A percentile compares a stretch with the other conserved stretches of the same genome.
Evolutionary conservation across 768 basidiomycete genomes (phyloP).

Genomic region (Russula brevipes): DNA sequence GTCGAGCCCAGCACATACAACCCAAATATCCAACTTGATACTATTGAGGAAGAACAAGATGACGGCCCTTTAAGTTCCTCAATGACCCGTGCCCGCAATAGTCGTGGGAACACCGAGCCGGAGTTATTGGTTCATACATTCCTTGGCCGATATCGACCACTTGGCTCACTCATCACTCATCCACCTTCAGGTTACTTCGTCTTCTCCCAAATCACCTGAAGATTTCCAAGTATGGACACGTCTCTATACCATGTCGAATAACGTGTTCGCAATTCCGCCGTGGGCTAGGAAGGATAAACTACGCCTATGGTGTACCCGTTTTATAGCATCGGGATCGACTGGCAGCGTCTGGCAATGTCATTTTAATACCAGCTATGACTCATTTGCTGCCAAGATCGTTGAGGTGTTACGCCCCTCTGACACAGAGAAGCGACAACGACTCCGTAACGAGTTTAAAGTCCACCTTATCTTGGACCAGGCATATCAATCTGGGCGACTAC

Average conservation of each 20-base stretch:
- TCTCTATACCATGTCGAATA: not conserved
- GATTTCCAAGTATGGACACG: not conserved
- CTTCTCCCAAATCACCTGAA: not conserved
- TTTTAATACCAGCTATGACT: not conserved
- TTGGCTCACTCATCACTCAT: not conserved
- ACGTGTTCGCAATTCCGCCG: not conserved
- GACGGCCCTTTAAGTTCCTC: constrained; percentile 21
- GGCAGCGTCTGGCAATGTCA: not conserved
- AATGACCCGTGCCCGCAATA: not conserved
- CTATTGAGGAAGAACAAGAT: not conserved
- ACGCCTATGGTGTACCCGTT: not conserved
- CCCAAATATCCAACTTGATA: not conserved
- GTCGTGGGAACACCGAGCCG: not conserved
- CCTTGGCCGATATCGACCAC: not conserved
- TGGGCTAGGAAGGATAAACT: not conserved
- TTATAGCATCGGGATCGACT: not conserved
- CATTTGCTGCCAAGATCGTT: not conserved
- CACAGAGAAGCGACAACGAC: too few relatives aligned
- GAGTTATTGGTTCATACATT: not conserved
- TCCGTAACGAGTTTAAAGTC: too few relatives aligned
- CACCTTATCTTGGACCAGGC: not conserved
- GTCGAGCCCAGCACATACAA: not conserved
- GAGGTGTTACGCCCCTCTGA: too few relatives aligned
- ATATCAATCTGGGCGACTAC: not conserved
- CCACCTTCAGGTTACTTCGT: too few relatives aligned